Evolutionary conservation across 805 yeast species (phyloP).

Genomic region (Metschnikowia arizonensis): DNA sequence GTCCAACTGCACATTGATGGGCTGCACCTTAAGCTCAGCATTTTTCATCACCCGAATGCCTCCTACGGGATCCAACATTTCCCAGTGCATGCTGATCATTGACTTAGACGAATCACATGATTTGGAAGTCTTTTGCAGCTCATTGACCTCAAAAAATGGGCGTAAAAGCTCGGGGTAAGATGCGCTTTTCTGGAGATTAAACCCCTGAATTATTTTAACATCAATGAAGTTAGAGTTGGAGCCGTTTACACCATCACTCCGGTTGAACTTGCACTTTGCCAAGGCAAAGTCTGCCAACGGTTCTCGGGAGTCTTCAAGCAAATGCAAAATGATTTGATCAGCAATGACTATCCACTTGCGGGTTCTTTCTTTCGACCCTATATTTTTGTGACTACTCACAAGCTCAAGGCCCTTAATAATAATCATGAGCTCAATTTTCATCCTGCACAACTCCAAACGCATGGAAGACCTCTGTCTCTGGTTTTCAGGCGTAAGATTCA

Average conservation of each 20-base stretch:
- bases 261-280: constrained; percentile 54
- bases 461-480: constrained; percentile 20
- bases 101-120: constrained; percentile 17
- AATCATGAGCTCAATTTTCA: constrained; percentile 31
- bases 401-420: constrained; percentile 24
- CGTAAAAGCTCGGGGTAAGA: constrained; percentile 69
- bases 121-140: constrained; percentile 12
- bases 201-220: constrained; percentile 62
- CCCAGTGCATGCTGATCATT: constrained; percentile 50
- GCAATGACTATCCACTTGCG: constrained; percentile 30
- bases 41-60: constrained; percentile 79
- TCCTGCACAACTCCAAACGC: constrained; percentile 32
- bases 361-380: constrained; percentile 9
- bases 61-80: constrained; percentile 80
- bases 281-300: constrained; percentile 72
- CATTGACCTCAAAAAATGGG: constrained; percentile 35
- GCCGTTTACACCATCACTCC: constrained; percentile 63
- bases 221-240: constrained; percentile 59
- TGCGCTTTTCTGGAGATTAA: constrained; percentile 55
- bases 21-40: constrained; percentile 57
- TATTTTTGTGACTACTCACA: constrained; percentile 10
- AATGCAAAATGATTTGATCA: constrained; percentile 67
- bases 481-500: constrained; percentile 20
- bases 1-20: constrained; percentile 70
- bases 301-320: constrained; percentile 53